phyloP scores from a whole-genome alignment of 1,284 basidiomycete species.

The Puccinia triticina region DNA sequence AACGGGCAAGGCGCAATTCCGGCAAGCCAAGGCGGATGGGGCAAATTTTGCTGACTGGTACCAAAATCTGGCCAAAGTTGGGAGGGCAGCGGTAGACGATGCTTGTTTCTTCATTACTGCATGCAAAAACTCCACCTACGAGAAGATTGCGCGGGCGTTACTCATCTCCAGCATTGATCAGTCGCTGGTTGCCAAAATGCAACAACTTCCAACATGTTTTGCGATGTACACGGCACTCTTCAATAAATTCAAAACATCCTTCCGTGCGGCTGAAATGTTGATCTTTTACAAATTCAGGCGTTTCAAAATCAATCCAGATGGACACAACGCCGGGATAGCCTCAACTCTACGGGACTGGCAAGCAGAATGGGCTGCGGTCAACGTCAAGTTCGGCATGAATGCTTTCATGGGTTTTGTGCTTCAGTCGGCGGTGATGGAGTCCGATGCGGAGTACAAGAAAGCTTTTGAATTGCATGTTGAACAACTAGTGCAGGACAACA shows the following conservation, averaged over 20 bases:
- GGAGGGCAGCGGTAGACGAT: neutral
- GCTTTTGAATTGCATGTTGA: neutral
- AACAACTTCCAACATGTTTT: neutral
- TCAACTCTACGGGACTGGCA: neutral
- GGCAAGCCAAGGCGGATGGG: too few relatives aligned
- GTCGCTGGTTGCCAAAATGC: neutral
- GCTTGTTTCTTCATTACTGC: neutral
- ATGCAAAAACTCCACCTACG: neutral
- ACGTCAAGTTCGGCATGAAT: neutral
- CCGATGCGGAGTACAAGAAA: neutral
- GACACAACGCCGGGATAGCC: neutral
- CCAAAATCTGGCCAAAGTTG: neutral
- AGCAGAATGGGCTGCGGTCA: neutral
- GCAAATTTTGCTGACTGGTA: neutral
- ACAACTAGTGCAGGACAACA: neutral
- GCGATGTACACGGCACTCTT: neutral
- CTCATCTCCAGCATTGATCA: neutral
- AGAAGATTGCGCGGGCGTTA: neutral
- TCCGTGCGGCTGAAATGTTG: neutral
- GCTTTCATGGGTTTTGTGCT: neutral
- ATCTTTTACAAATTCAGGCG: neutral
- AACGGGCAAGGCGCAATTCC: too few relatives aligned
- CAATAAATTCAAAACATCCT: neutral
- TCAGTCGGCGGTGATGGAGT: neutral
- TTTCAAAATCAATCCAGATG: neutral